Base-by-base conservation (phyloP, 2,329 filamentous ascomycete genomes). In the Cladosporium sp. region DNA sequence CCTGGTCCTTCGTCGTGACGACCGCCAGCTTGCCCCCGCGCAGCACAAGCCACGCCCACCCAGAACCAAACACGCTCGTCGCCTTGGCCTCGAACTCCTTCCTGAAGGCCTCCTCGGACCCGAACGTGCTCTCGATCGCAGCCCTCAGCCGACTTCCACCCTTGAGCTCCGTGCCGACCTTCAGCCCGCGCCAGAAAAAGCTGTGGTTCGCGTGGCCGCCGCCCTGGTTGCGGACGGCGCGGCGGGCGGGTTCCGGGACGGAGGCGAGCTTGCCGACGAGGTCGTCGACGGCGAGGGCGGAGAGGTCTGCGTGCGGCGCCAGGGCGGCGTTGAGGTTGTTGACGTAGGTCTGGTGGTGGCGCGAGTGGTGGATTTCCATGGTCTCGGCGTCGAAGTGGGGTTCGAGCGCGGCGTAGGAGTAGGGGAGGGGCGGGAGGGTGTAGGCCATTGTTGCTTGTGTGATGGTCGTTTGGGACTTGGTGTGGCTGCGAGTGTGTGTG, bases 201-300 rank as follows among this genome's bases (percentile, higher is more conserved):
- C 83, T 84, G 77, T 95, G 91, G 75, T 96, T 96, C 72, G 95
- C 85, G 76, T 95, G 90, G 6, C 91, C 91, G 41, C 91, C 91
- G 45, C 86, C 90, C 69, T 95, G 89, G 64, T 50, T 50, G 31
- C 48, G 48, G 13, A 50, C 48, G 16, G 34, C 32, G 40, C 40
- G 31, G 40, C 86, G 87, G 74, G 95, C 83, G 56, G 84, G n/a
- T 89, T 77, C 4, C 80, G 73, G 53, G 51, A 54, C 19, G 9
- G 48, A 37, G 32, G n/a, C 6, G 43, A 61, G 41, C 28, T 60
- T 58, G 10, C 52, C 43, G 31, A 60, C 46, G 50, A 87, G 77
- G 59, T 89, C 81, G 58, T 76, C 74, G 38, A 77, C 71, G 19
- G 74, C 67, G 2, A 79, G 72, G 13, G 84, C 82, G 4, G 76